Evolutionary conservation across 345 rosid species (phyloP).

Genomic region (Leavenworthia alabamica): DNA sequence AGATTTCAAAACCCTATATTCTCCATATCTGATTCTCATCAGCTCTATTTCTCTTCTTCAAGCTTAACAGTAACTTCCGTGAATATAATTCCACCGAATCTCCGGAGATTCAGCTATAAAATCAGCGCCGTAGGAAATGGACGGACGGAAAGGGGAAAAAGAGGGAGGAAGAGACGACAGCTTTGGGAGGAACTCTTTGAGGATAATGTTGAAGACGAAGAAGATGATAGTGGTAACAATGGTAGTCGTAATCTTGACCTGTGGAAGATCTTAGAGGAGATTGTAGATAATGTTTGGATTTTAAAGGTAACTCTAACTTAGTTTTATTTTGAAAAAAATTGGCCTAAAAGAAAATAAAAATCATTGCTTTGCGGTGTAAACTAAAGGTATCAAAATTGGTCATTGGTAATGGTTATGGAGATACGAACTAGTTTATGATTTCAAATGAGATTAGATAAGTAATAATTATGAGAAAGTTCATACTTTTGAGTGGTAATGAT

Average conservation of each 20-base stretch:
- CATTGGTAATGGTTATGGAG: not conserved
- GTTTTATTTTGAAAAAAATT: no score
- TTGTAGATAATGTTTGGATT: constrained; percentile 34
- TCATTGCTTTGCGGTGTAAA: not conserved
- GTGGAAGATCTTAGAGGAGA: constrained; percentile 28
- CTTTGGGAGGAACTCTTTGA: constrained; percentile 29
- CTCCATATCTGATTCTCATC: not conserved
- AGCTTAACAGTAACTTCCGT: not conserved
- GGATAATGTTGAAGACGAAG: constrained; percentile 26
- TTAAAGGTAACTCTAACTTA: constrained; percentile 20
- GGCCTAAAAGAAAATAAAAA: not conserved
- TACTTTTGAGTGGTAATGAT: not conserved
- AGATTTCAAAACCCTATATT: not conserved
- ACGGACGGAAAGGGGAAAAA: constrained; percentile 4
- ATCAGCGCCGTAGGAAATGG: not conserved
- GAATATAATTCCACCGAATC: not conserved
- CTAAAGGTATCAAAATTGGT: not conserved
- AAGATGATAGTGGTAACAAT: not conserved
- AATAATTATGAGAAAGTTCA: not conserved
- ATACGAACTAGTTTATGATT: not conserved
- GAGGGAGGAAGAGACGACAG: constrained; percentile 15
- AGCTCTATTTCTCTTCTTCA: constrained; percentile 1
- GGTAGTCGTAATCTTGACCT: not conserved
- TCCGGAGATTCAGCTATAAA: constrained; percentile 8
- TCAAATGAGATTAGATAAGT: not conserved